These are phyloP conservation scores for Cardamine occulta DNA, from an alignment of 345 rosid genomes.

Conservation along the genomic window DNA sequence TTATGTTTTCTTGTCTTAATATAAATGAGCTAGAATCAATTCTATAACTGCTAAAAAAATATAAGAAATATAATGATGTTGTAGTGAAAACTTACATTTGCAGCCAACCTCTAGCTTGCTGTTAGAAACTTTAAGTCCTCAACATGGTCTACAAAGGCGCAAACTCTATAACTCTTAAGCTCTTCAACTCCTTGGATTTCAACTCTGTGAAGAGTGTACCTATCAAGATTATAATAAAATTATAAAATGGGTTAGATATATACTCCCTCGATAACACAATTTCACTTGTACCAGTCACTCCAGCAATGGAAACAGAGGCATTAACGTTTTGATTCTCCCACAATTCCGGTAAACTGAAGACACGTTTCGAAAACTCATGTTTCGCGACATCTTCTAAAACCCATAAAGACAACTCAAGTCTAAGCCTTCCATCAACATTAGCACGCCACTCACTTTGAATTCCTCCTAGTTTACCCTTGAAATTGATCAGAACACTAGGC, in stretches of 20 bases:
- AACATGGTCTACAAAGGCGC: background rate
- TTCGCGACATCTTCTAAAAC: background rate
- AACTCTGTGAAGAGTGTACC: background rate
- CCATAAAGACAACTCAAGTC: background rate
- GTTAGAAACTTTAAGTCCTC: background rate
- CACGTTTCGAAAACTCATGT: background rate
- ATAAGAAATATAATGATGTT: background rate
- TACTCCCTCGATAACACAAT: background rate
- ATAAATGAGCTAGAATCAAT: too few relatives aligned
- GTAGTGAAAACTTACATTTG: background rate
- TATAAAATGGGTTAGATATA: background rate
- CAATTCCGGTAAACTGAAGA: background rate
- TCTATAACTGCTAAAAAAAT: too few relatives aligned
- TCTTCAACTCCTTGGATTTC: background rate
- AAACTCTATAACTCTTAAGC: background rate
- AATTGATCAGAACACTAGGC: background rate
- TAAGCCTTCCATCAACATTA: background rate
- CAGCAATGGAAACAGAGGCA: background rate
- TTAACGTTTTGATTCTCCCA: background rate
- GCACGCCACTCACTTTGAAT: conserved; percentile 3
- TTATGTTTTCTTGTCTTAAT: too few relatives aligned
- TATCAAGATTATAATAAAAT: background rate
- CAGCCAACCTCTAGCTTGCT: background rate
- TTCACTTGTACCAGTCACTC: background rate
- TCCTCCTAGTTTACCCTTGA: background rate